Percentiles rank a stretch among this genome's conserved stretches.
Conservation (phyloP, 177 flowering plant species). For the Vitis hybrid region DNA sequence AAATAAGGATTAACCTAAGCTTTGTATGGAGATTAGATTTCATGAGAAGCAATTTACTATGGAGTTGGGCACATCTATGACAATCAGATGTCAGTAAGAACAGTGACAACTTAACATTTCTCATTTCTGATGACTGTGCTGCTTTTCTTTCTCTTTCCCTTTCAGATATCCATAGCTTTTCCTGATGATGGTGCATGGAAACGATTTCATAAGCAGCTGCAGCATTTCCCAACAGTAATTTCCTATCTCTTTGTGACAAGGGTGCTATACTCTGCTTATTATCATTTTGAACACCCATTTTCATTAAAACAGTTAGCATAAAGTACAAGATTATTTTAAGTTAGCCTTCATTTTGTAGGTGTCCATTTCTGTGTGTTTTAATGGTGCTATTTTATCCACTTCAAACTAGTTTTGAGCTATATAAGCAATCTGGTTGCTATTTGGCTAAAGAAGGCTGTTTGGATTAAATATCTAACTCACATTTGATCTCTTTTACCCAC, state of each 20-base stretch:
- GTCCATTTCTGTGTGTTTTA: background rate
- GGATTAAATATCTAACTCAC: too few relatives aligned
- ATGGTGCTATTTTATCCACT: background rate
- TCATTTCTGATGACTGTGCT: background rate
- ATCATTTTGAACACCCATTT: background rate
- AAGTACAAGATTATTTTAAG: background rate
- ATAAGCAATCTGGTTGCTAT: background rate
- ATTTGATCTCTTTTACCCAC: too few relatives aligned
- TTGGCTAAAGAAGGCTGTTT: background rate
- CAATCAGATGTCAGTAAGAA: background rate
- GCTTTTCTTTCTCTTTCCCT: slow-evolving; percentile 1
- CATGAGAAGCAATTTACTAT: background rate
- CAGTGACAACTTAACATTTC: background rate
- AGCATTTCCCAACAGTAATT: slow-evolving; percentile 91
- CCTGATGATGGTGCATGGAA: slow-evolving; percentile 99
- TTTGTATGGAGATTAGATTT: background rate
- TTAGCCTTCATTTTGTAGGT: background rate
- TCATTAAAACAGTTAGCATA: background rate
- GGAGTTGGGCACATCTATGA: background rate
- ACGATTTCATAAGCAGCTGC: slow-evolving; percentile 93
- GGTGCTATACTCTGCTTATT: background rate
- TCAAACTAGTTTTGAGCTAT: background rate
- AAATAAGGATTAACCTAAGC: background rate
- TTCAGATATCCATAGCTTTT: slow-evolving; percentile 88
- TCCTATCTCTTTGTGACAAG: background rate